phyloP scores from a whole-genome alignment of 2,329 filamentous ascomycete species.

The Hymenoscyphus infarciens region DNA sequence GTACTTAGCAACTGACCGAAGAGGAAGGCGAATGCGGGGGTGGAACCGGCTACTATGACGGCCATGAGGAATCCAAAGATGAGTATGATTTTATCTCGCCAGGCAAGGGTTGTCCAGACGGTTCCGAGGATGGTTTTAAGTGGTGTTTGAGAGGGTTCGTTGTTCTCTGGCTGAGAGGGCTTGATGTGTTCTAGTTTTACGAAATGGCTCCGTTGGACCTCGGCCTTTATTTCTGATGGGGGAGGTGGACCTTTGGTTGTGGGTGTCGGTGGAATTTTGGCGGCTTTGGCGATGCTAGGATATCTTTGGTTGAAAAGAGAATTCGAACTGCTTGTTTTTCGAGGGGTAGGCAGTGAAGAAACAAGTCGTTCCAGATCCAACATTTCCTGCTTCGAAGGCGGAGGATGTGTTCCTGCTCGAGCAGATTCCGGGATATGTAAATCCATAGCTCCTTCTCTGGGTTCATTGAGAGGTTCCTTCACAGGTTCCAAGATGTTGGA shows the following conservation, averaged over 20 bases:
- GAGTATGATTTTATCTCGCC: conserved; percentile 50
- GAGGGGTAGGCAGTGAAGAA: background rate
- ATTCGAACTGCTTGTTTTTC: background rate
- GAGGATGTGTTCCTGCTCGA: background rate
- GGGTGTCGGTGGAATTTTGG: background rate
- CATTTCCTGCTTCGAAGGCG: background rate
- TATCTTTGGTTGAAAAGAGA: background rate
- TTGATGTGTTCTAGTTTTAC: background rate
- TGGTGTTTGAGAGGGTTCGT: conserved; percentile 23
- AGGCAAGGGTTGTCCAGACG: conserved; percentile 63
- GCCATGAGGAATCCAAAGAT: conserved; percentile 51
- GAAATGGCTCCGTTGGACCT: conserved; percentile 9
- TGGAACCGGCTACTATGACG: conserved; percentile 27
- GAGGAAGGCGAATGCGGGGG: conserved; percentile 67
- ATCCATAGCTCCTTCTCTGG: background rate
- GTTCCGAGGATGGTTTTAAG: conserved; percentile 60
- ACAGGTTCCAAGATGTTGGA: background rate
- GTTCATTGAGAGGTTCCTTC: background rate
- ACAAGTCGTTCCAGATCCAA: background rate
- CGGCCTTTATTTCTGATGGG: background rate
- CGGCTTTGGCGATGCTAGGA: background rate
- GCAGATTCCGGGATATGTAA: background rate
- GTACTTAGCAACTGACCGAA: conserved; percentile 69
- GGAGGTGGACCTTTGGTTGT: background rate
- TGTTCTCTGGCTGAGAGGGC: background rate